These are phyloP conservation scores for Phaseolus coccineus DNA, from an alignment of 331 rosid genomes.

Conservation along the genomic window DNA sequence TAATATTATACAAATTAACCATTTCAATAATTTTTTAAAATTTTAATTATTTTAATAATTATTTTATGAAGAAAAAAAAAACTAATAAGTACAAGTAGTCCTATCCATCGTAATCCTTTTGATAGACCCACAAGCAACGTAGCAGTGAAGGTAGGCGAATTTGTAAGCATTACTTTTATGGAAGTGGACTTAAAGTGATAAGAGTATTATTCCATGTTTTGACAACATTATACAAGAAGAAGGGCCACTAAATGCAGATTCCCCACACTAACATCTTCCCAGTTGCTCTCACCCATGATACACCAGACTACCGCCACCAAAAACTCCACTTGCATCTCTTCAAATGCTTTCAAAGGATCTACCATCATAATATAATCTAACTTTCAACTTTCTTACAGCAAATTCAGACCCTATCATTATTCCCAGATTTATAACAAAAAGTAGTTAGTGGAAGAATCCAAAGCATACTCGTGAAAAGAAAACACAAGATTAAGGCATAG, in stretches of 20 bases:
- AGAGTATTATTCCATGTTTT: slow-evolving; percentile 48
- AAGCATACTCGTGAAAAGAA: background rate
- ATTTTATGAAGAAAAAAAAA: too few species aligned
- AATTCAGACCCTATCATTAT: too few species aligned
- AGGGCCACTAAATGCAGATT: slow-evolving; percentile 51
- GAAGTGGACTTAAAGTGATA: slow-evolving; percentile 44
- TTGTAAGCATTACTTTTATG: slow-evolving; percentile 16
- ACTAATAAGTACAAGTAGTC: too few species aligned
- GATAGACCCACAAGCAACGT: background rate
- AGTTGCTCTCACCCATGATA: slow-evolving; percentile 36
- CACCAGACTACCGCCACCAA: background rate
- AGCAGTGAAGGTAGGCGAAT: slow-evolving; percentile 37
- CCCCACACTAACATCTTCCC: slow-evolving; percentile 28
- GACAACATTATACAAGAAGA: slow-evolving; percentile 31
- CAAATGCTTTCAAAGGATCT: slow-evolving; percentile 35
- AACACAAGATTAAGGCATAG: background rate
- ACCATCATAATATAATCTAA: slow-evolving; percentile 23
- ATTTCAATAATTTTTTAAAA: too few species aligned
- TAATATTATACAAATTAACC: too few species aligned
- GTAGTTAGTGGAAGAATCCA: slow-evolving; percentile 18
- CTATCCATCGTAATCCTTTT: too few species aligned
- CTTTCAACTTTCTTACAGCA: background rate
- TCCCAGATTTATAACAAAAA: too few species aligned
- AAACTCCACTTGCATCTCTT: slow-evolving; percentile 35
- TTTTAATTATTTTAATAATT: too few species aligned